phyloP scores from a whole-genome alignment of 345 rosid genomes.

The Boechera retrofracta region DNA sequence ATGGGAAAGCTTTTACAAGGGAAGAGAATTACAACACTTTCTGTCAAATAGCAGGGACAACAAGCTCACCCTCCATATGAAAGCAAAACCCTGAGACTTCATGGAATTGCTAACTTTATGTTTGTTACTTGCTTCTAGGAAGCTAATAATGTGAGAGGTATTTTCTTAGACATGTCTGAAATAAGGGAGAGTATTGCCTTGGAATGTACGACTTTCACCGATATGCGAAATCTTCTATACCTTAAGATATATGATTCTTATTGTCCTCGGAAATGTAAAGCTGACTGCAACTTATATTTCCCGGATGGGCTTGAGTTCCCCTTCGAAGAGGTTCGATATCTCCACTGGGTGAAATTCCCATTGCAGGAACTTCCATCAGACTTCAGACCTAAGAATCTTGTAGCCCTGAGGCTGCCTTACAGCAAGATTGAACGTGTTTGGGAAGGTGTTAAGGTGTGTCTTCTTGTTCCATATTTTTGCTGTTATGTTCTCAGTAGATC shows the following conservation, averaged over 20 bases:
- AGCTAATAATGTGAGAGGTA: slow-evolving; percentile 6
- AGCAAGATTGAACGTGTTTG: not conserved
- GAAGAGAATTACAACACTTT: not conserved
- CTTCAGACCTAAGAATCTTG: slow-evolving; percentile 5
- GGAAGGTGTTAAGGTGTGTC: slow-evolving; percentile 12
- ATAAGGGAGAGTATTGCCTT: slow-evolving; percentile 5
- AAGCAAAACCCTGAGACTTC: no score
- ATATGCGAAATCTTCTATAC: not conserved
- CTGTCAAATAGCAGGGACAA: not conserved
- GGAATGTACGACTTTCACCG: not conserved
- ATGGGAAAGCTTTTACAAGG: no score
- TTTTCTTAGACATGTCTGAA: not conserved
- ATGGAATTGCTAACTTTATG: not conserved
- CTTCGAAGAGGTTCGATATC: not conserved
- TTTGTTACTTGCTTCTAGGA: not conserved
- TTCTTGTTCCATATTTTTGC: not conserved
- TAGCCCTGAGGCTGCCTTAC: not conserved
- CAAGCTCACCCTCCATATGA: no score
- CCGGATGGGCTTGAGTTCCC: not conserved
- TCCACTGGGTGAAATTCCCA: not conserved
- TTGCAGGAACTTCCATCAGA: slow-evolving; percentile 1
- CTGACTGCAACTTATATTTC: not conserved
- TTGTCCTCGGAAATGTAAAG: not conserved
- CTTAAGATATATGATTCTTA: slow-evolving; percentile 5
- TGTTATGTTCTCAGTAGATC: not conserved